These are phyloP conservation scores for Earliella scabrosa DNA, from an alignment of 1,284 basidiomycete species.

Conservation along the genomic window DNA sequence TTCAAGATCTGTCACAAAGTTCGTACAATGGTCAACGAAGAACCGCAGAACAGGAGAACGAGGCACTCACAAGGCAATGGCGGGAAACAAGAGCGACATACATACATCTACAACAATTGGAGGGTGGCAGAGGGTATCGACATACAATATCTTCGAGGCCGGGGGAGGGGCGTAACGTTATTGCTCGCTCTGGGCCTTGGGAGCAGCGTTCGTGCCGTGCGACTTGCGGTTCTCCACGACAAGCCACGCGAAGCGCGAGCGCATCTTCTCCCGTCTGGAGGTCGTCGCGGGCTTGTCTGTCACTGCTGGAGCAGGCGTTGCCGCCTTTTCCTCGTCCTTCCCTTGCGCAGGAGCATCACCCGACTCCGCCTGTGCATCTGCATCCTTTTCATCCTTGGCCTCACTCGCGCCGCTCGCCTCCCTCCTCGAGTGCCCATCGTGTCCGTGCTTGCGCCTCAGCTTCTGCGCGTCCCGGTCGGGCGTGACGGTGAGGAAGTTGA, in stretches of 20 bases:
- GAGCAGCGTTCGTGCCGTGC: not conserved
- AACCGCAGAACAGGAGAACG: no score
- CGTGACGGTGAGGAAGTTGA: conserved; percentile 58
- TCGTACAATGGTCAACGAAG: no score
- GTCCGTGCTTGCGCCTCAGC: conserved; percentile 9
- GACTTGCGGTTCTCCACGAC: conserved; percentile 29
- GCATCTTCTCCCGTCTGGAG: conserved; percentile 25
- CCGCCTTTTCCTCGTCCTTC: not conserved
- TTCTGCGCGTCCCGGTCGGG: conserved; percentile 34
- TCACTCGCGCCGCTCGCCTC: not conserved
- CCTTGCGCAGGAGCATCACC: not conserved
- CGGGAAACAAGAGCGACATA: no score
- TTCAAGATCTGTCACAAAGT: no score
- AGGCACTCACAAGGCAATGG: no score
- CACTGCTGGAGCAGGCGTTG: not conserved
- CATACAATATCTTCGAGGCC: not conserved
- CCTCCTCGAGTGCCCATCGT: no score
- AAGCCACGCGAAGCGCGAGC: conserved; percentile 33
- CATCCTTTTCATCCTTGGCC: not conserved
- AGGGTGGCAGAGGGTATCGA: no score
- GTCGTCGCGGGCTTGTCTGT: not conserved
- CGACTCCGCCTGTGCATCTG: not conserved
- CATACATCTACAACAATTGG: no score
- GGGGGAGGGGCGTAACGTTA: conserved; percentile 2
- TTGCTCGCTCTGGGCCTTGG: conserved; percentile 1